These are phyloP conservation scores for Phaffia tasmanica DNA, from an alignment of 768 basidiomycete genomes.

Conservation along the genomic window DNA sequence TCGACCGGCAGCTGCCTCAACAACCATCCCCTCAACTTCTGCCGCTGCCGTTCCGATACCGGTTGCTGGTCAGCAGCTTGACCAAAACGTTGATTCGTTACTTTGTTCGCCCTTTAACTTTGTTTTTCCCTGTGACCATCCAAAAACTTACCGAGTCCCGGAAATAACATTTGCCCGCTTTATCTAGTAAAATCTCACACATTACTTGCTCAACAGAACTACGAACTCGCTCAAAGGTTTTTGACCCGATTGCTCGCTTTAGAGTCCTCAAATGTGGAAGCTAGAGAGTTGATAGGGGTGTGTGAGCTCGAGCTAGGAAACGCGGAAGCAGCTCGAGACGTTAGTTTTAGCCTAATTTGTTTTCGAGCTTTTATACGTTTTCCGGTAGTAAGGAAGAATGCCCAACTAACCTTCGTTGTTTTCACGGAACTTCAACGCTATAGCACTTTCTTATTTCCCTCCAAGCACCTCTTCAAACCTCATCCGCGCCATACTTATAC, in stretches of 20 bases:
- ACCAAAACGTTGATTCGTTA: background rate
- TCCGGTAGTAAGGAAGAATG: background rate
- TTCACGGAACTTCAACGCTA: background rate
- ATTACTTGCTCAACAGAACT: slow-evolving; percentile 23
- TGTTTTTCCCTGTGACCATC: background rate
- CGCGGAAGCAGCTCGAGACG: slow-evolving; percentile 18
- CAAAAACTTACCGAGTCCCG: no score
- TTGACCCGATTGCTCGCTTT: slow-evolving; percentile 15
- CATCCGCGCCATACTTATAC: slow-evolving; percentile 21
- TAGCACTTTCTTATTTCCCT: slow-evolving; percentile 21
- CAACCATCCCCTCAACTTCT: background rate
- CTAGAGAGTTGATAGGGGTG: slow-evolving; percentile 19
- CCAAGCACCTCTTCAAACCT: background rate
- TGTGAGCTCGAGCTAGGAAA: slow-evolving; percentile 25
- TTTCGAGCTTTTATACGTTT: background rate
- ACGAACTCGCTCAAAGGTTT: slow-evolving; percentile 18
- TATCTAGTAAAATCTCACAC: slow-evolving; percentile 21
- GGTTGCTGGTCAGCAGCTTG: background rate
- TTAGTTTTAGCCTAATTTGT: background rate
- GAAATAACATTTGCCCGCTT: background rate
- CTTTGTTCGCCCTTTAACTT: background rate
- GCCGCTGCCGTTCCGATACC: background rate
- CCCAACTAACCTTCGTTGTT: background rate
- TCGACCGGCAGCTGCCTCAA: background rate
- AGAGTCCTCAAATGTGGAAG: slow-evolving; percentile 15